Evolutionary conservation across 2,329 filamentous ascomycete genomes (phyloP).

Genomic region (Xylaria sp.): DNA sequence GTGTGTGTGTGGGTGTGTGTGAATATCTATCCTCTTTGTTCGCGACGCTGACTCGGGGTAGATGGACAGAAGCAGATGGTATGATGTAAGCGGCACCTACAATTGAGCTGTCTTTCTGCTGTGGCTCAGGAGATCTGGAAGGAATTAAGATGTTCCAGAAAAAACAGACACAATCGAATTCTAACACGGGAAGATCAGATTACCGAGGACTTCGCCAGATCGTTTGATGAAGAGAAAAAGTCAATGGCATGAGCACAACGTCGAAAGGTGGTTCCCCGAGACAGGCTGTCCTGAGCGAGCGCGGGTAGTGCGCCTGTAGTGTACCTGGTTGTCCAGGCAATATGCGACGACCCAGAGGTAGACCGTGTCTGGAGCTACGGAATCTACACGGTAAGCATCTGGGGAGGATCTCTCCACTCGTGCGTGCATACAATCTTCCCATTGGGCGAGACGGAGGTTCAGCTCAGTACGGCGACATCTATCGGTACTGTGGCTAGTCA

Average conservation of each 20-base stretch:
- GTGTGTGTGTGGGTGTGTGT: neutral
- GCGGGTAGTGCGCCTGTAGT: too few species aligned
- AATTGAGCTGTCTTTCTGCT: neutral
- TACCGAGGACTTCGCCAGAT: neutral
- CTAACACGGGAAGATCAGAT: neutral
- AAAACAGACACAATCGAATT: neutral
- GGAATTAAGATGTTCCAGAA: neutral
- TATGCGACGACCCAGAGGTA: too few species aligned
- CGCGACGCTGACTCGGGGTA: conserved; percentile 1
- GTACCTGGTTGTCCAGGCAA: too few species aligned
- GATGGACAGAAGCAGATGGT: neutral
- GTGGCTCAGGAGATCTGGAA: neutral
- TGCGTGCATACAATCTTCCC: too few species aligned
- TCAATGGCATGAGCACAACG: neutral
- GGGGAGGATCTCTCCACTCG: too few species aligned
- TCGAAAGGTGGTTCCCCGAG: too few species aligned
- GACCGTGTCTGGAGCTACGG: too few species aligned
- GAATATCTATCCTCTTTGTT: neutral
- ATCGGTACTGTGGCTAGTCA: too few species aligned
- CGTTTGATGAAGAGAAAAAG: conserved; percentile 14
- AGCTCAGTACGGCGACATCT: too few species aligned
- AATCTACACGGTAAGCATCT: too few species aligned
- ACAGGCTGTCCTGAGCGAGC: too few species aligned
- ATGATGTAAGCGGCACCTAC: conserved; percentile 27
- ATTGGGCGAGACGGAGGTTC: too few species aligned